These are phyloP conservation scores for Candida nanaspora DNA, from an alignment of 805 yeast genomes.

Conservation along the genomic window DNA sequence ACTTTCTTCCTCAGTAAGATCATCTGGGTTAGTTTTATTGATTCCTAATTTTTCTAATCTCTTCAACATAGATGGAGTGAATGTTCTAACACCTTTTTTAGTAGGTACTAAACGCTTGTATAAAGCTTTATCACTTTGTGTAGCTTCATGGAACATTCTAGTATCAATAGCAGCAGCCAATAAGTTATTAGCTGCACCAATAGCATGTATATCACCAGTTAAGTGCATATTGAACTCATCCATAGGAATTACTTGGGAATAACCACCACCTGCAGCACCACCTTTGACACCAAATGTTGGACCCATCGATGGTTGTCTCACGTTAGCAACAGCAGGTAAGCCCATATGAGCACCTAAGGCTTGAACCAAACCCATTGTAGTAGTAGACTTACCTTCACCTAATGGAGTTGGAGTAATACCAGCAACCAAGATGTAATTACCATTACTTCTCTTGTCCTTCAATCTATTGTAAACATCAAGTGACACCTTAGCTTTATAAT, in stretches of 20 bases:
- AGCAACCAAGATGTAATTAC: constrained; percentile 68
- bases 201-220: constrained; percentile 83
- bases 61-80: constrained; percentile 60
- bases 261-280: constrained; percentile 91
- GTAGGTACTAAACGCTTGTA: constrained; percentile 71
- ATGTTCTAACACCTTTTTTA: constrained; percentile 62
- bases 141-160: constrained; percentile 75
- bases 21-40: constrained; percentile 62
- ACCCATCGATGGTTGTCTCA: constrained; percentile 85
- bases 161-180: constrained; percentile 84
- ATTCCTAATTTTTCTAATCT: constrained; percentile 66
- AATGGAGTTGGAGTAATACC: constrained; percentile 84
- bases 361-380: constrained; percentile 77
- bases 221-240: constrained; percentile 83
- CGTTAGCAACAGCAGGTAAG: constrained; percentile 68
- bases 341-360: constrained; percentile 72
- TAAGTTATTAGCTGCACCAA: constrained; percentile 73
- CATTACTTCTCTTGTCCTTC: constrained; percentile 48
- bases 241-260: constrained; percentile 84
- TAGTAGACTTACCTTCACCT: constrained; percentile 83
- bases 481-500: constrained; percentile 70
- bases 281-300: constrained; percentile 86
- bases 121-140: constrained; percentile 66
- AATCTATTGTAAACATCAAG: constrained; percentile 57
- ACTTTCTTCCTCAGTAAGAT: constrained; percentile 63